phyloP scores from a whole-genome alignment of 2,329 filamentous ascomycete genomes.

The Elsinoe ampelina region DNA sequence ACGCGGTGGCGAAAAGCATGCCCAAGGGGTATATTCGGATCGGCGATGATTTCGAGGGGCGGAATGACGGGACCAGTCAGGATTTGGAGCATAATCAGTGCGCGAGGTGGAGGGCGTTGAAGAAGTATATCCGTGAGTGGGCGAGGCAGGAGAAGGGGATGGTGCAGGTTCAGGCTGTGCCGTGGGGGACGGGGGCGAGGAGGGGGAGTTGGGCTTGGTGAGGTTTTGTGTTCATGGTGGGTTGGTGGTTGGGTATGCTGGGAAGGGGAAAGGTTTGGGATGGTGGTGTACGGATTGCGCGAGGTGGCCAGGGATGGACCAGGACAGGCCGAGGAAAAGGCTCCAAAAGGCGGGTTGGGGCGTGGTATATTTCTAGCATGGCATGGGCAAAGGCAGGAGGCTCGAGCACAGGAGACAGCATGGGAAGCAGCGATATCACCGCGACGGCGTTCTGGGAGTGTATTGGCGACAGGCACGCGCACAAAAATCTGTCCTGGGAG shows the following conservation, averaged over 20 bases:
- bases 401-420: no score
- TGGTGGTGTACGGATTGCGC: no score
- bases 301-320: background rate
- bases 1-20: constrained; percentile 47
- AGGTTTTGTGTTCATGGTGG: background rate
- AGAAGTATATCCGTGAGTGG: constrained; percentile 81
- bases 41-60: constrained; percentile 36
- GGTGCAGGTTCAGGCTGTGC: constrained; percentile 25
- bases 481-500: no score
- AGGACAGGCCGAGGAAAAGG: background rate
- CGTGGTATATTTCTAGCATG: background rate
- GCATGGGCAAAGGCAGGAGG: no score
- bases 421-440: no score
- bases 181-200: constrained; percentile 36
- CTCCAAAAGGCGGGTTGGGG: background rate
- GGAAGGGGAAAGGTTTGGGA: background rate
- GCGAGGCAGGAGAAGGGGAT: constrained; percentile 75
- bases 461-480: no score
- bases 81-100: constrained; percentile 44
- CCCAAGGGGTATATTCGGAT: constrained; percentile 64
- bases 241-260: background rate
- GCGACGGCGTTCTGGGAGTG: no score
- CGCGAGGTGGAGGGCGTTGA: constrained; percentile 74
- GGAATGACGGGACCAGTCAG: constrained; percentile 28
- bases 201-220: constrained; percentile 41